Conservation (phyloP, 495 filamentous ascomycete species). For the Penicillium egyptiacum region DNA sequence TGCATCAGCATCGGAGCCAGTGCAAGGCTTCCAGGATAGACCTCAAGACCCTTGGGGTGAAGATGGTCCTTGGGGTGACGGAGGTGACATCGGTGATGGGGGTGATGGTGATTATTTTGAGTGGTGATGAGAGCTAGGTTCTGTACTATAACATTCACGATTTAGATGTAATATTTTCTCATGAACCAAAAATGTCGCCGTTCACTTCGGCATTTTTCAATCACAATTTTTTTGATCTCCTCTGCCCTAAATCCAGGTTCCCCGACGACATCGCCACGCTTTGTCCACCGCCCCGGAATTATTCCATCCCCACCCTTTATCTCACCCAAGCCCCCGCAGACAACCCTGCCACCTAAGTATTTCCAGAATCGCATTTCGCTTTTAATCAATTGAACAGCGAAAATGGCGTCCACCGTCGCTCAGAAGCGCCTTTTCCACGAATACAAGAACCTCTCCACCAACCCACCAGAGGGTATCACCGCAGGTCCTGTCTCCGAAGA, state of each 20-base stretch:
- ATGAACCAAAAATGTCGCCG: not conserved
- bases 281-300: conserved; percentile 12
- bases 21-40: conserved; percentile 25
- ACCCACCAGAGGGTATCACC: conserved; percentile 90
- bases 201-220: not conserved
- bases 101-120: conserved; percentile 42
- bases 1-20: conserved; percentile 18
- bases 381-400: conserved; percentile 5
- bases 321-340: conserved; percentile 6
- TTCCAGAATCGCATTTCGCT: not conserved
- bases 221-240: not conserved
- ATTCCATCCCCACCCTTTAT: conserved; percentile 12
- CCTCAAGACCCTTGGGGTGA: conserved; percentile 39
- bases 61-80: conserved; percentile 24
- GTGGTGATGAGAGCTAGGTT: conserved; percentile 24
- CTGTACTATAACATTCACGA: conserved; percentile 19
- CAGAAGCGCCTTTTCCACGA: conserved; percentile 96
- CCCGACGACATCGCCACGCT: not conserved
- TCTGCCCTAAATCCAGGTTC: not conserved
- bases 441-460: conserved; percentile 82
- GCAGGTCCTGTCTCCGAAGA: conserved; percentile 92
- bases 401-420: conserved; percentile 53
- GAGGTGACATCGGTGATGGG: conserved; percentile 15
- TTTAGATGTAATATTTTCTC: not conserved
- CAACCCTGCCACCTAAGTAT: conserved; percentile 9